phyloP scores from a whole-genome alignment of 2,329 filamentous ascomycete genomes.

The Fusarium mexicanum region DNA sequence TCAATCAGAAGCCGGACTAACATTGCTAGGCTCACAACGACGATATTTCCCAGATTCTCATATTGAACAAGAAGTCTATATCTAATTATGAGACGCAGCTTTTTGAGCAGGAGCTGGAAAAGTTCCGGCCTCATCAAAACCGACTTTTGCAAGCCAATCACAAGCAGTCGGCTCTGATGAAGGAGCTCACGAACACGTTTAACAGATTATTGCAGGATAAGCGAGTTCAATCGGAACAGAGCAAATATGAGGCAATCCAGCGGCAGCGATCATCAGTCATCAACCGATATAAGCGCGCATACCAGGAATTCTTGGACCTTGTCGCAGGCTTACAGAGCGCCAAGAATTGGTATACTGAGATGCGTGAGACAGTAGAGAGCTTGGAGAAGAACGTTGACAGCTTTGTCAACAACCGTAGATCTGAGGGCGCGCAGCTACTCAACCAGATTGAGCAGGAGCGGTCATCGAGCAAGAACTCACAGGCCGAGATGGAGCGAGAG shows the following conservation, averaged over 20 bases:
- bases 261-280: conserved; percentile 83
- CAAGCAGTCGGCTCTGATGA: conserved; percentile 93
- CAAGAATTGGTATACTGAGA: conserved; percentile 93
- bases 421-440: conserved; percentile 90
- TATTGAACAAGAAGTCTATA: conserved; percentile 97
- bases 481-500: conserved; percentile 87
- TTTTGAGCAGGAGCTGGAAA: conserved; percentile 96
- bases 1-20: conserved; percentile 28
- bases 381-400: conserved; percentile 95
- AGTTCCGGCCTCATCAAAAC: conserved; percentile 93
- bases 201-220: conserved; percentile 92
- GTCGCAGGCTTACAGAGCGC: conserved; percentile 86
- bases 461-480: conserved; percentile 64
- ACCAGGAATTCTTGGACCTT: conserved; percentile 92
- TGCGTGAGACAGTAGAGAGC: conserved; percentile 93
- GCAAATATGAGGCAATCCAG: conserved; percentile 90
- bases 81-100: conserved; percentile 90
- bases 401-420: conserved; percentile 93
- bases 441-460: conserved; percentile 86
- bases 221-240: conserved; percentile 91
- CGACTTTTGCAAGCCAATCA: conserved; percentile 92
- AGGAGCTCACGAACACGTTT: conserved; percentile 89
- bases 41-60: conserved; percentile 96
- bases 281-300: conserved; percentile 87
- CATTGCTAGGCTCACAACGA: conserved; percentile 82